These are phyloP conservation scores for Volvox africanus DNA, from an alignment of 139 green algal genomes.

Conservation along the genomic window DNA sequence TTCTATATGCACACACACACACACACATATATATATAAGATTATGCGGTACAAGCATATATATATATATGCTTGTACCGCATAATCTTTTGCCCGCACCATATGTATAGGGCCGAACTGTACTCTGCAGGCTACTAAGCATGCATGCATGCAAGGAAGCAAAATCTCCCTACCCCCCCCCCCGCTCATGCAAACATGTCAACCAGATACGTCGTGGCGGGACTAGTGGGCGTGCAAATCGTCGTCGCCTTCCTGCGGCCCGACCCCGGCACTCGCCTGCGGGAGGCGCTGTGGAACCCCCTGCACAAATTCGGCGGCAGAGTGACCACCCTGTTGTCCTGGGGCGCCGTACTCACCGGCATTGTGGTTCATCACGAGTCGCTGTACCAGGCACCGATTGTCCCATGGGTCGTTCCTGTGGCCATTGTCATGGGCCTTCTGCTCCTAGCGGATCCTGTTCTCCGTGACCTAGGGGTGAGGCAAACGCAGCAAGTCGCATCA, in stretches of 20 bases:
- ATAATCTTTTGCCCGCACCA: too few relatives aligned
- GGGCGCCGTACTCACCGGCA: background rate
- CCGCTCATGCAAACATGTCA: background rate
- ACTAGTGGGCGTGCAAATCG: slow-evolving; percentile 8
- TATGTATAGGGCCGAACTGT: too few relatives aligned
- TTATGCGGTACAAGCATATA: too few relatives aligned
- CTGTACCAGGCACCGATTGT: background rate
- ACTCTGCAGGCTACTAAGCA: too few relatives aligned
- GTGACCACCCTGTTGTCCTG: slow-evolving; percentile 7
- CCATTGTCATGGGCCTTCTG: background rate
- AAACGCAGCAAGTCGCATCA: background rate
- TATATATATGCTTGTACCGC: too few relatives aligned
- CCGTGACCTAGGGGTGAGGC: background rate
- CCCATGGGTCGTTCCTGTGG: slow-evolving; percentile 17
- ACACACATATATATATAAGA: too few relatives aligned
- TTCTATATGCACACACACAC: too few relatives aligned
- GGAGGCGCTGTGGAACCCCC: slow-evolving; percentile 10
- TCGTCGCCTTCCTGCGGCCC: slow-evolving; percentile 8
- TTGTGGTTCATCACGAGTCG: background rate
- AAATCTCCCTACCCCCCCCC: too few relatives aligned
- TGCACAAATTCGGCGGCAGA: slow-evolving; percentile 25
- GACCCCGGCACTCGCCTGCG: slow-evolving; percentile 27
- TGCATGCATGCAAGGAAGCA: too few relatives aligned
- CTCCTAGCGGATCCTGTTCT: slow-evolving; percentile 14
- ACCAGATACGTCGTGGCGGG: slow-evolving; percentile 16